phyloP scores from a whole-genome alignment of 441 rosid genomes.

The Bocquillonia castaneifolia region DNA sequence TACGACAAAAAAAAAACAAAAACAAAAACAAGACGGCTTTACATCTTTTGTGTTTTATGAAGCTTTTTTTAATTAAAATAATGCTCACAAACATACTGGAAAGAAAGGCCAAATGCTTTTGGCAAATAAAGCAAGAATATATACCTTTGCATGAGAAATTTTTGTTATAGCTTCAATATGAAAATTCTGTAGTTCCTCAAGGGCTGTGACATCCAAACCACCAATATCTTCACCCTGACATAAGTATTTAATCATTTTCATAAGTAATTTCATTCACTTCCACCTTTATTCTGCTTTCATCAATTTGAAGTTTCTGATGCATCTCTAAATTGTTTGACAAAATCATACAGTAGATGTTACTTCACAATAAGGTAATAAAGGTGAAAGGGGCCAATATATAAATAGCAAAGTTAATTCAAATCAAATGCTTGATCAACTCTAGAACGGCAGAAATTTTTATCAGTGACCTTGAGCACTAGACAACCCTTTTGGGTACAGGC shows the following conservation, averaged over 20 bases:
- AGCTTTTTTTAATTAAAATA: not conserved
- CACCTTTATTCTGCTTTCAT: no score
- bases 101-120: not conserved
- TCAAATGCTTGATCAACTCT: conserved; percentile 1
- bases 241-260: not conserved
- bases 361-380: no score
- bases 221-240: conserved; percentile 55
- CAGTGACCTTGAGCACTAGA: not conserved
- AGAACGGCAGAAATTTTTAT: not conserved
- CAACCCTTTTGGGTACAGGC: not conserved
- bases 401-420: no score
- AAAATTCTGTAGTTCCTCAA: conserved; percentile 59
- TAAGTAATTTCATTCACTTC: not conserved
- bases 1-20: not conserved
- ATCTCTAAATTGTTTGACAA: not conserved
- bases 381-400: no score
- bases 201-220: conserved; percentile 38
- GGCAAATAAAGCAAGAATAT: conserved; percentile 6
- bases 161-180: conserved; percentile 62
- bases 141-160: conserved; percentile 57
- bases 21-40: not conserved
- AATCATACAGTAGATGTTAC: not conserved
- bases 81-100: not conserved
- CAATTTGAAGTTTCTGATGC: not conserved
- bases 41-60: not conserved